Percentiles rank a stretch among this genome's conserved stretches.
phyloP scores from a whole-genome alignment of 73 alveolate species.

The Blepharisma japonicum region DNA sequence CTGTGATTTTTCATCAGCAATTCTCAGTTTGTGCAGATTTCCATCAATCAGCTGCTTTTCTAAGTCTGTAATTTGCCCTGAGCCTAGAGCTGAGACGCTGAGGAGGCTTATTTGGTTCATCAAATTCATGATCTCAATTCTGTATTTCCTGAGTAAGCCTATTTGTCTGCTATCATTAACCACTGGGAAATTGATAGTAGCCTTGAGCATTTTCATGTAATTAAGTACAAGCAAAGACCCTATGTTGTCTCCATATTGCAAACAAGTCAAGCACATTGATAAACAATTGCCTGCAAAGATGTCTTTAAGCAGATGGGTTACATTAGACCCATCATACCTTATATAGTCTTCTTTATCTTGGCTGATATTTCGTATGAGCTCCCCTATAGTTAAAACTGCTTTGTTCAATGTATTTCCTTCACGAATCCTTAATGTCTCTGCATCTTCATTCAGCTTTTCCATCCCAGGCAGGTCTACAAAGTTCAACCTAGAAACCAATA shows the following conservation, averaged over 20 bases:
- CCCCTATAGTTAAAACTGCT: slow-evolving; percentile 57
- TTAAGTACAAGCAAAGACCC: slow-evolving; percentile 87
- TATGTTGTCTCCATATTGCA: slow-evolving; percentile 91
- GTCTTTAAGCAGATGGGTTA: slow-evolving; percentile 88
- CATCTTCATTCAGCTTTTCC: slow-evolving; percentile 95
- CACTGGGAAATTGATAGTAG: slow-evolving; percentile 84
- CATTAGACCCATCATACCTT: slow-evolving; percentile 84
- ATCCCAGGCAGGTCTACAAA: slow-evolving; percentile 95
- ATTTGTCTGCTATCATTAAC: slow-evolving; percentile 80
- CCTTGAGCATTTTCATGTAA: slow-evolving; percentile 77
- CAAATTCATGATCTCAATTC: slow-evolving; percentile 59
- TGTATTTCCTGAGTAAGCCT: slow-evolving; percentile 79
- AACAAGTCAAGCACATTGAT: slow-evolving; percentile 83
- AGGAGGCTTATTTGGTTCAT: slow-evolving; percentile 4
- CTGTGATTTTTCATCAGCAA: slow-evolving; percentile 50
- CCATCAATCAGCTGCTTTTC: slow-evolving; percentile 64
- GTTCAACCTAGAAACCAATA: slow-evolving; percentile 74
- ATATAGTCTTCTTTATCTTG: slow-evolving; percentile 83
- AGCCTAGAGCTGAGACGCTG: slow-evolving; percentile 37
- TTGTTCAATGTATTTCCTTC: slow-evolving; percentile 86
- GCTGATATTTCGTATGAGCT: slow-evolving; percentile 85
- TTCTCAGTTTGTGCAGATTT: slow-evolving; percentile 51
- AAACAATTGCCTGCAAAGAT: slow-evolving; percentile 92
- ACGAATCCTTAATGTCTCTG: slow-evolving; percentile 86
- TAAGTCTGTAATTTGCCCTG: slow-evolving; percentile 57